Base-by-base conservation (phyloP, 352 stramenopile genomes). In the Globisporangium cylindrosporum region DNA sequence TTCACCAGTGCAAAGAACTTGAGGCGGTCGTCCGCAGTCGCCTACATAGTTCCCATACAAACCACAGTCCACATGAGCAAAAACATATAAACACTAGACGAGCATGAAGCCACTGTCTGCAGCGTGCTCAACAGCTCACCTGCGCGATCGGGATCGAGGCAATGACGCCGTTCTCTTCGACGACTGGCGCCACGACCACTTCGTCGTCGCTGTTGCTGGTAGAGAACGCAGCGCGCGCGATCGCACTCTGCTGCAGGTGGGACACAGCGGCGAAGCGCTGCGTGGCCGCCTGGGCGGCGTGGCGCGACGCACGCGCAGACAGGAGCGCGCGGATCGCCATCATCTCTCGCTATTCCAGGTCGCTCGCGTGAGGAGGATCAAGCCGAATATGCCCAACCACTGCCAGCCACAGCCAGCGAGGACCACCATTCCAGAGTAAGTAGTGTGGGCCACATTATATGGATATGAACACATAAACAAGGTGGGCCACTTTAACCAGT, bases 1-100 rank as follows among this genome's bases (percentile, higher is more conserved):
- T 93, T 86, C 36, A 79, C 67, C 51, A 96, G 82, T 41, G 76
- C 68, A 70, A 94, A 96, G 68, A 93, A 94, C 78, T 94, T 92
- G 69, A 88, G 73, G 25, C 78, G 73, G 51, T 93, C 82, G 5
- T 78, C 79, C 27, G 78, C 68, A 15, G 82, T 83, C n/a, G 78
- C 82, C 86, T 93, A 57, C 5, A 51, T n/a, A 9, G 14, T n/a
- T n/a, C 12, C 41, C 14, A n/a, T 8, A 51, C 43, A 51, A 51
- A 7, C 18, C 8, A 20, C 43, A 51, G 15, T 41, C 56, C 12
- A 53, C 9, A 55, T 22, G 25, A 20, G 29, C 62, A 46, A 12
- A 5, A 12, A 25, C 24, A 25, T 38, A n/a, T 14, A 10, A 53
- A 72, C 25, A 24, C 25, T 64, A 60, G 48, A 49, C 22, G 29